These are phyloP conservation scores for Cladosporium sp. DNA, from an alignment of 2,329 filamentous ascomycete genomes.

Conservation along the genomic window DNA sequence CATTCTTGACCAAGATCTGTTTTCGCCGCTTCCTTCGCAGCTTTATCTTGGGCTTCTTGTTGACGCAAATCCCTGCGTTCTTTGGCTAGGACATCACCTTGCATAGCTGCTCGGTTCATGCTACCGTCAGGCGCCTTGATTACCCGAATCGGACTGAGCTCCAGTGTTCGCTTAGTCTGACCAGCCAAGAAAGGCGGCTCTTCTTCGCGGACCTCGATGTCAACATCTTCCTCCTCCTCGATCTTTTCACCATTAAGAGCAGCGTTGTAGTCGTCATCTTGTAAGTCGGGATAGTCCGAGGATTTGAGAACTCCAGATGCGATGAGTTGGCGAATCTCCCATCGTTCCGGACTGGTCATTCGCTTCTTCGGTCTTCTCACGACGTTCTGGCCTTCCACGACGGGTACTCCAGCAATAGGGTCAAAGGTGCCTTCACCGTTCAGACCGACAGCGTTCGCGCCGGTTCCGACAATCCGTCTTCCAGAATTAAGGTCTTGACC, in stretches of 20 bases:
- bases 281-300: constrained; percentile 84
- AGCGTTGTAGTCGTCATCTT: constrained; percentile 84
- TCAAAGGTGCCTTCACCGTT: constrained; percentile 61
- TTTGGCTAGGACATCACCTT: constrained; percentile 80
- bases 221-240: constrained; percentile 91
- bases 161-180: constrained; percentile 93
- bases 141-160: constrained; percentile 90
- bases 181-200: constrained; percentile 94
- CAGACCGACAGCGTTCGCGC: constrained; percentile 81
- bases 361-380: constrained; percentile 72
- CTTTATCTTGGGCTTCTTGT: constrained; percentile 76
- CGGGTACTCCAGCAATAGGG: constrained; percentile 51
- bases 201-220: constrained; percentile 94
- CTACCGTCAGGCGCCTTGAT: constrained; percentile 98
- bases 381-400: constrained; percentile 55
- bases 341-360: constrained; percentile 92
- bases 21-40: constrained; percentile 68
- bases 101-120: constrained; percentile 93
- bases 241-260: constrained; percentile 82
- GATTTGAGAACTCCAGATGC: constrained; percentile 91
- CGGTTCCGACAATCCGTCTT: constrained; percentile 74
- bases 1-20: constrained; percentile 86
- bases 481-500: constrained; percentile 80
- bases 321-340: constrained; percentile 96
- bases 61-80: constrained; percentile 85